phyloP scores from a whole-genome alignment of 495 filamentous ascomycete genomes.

The Neurospora hispaniola region DNA sequence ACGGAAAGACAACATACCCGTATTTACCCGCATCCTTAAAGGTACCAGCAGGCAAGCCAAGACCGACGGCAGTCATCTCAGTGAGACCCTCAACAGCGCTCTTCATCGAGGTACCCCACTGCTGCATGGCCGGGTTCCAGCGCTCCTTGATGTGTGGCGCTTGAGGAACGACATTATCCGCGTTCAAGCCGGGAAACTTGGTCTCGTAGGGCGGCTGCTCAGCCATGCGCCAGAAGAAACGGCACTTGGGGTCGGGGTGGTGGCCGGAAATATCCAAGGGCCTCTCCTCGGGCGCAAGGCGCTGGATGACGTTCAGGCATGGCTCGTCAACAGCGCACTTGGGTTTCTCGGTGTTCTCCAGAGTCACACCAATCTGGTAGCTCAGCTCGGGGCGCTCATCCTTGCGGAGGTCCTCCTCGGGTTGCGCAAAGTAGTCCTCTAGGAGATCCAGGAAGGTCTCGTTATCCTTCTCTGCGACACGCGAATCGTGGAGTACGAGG shows the following conservation, averaged over 20 bases:
- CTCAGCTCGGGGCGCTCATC: constrained; percentile 40
- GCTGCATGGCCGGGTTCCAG: constrained; percentile 35
- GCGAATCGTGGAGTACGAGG: constrained; percentile 40
- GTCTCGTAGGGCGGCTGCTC: constrained; percentile 35
- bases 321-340: constrained; percentile 45
- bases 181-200: constrained; percentile 35
- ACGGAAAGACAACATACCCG: constrained; percentile 21
- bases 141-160: constrained; percentile 29
- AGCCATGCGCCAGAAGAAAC: constrained; percentile 42
- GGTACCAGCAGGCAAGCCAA: constrained; percentile 32
- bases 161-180: constrained; percentile 33
- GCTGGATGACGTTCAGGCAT: constrained; percentile 36
- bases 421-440: constrained; percentile 45
- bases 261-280: constrained; percentile 38
- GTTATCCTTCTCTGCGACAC: constrained; percentile 39
- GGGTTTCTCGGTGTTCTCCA: constrained; percentile 45
- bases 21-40: constrained; percentile 39
- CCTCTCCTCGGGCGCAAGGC: constrained; percentile 33
- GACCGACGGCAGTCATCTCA: constrained; percentile 38
- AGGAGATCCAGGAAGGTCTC: constrained; percentile 39
- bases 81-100: constrained; percentile 38
- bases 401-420: constrained; percentile 24
- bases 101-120: constrained; percentile 42
- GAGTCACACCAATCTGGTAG: constrained; percentile 43
- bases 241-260: constrained; percentile 38